Evolutionary conservation across 2,329 filamentous ascomycete species (phyloP).

Genomic region (Trichoderma sp.): DNA sequence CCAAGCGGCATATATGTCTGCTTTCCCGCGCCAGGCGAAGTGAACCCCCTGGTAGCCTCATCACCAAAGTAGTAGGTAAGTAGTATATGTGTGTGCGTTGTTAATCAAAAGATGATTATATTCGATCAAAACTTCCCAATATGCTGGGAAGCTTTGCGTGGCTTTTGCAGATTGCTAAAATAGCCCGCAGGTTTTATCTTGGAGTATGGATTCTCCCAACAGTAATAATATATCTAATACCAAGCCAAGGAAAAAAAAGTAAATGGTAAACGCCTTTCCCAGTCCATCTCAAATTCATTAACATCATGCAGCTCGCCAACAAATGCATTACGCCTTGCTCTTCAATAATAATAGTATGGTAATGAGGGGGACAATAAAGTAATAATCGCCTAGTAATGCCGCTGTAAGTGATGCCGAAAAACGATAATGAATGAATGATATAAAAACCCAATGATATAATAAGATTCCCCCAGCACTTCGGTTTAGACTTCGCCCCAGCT

Average conservation of each 20-base stretch:
- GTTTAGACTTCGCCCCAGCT: conserved; percentile 73
- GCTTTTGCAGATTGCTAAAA: neutral
- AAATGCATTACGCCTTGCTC: conserved; percentile 17
- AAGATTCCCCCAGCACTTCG: conserved; percentile 24
- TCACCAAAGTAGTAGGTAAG: neutral
- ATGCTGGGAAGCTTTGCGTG: neutral
- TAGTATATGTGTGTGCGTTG: neutral
- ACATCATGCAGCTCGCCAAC: conserved; percentile 15
- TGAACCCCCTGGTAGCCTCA: neutral
- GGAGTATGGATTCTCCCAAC: neutral
- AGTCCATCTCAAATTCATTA: conserved; percentile 4
- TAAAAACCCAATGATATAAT: neutral
- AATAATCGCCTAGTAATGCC: conserved; percentile 21
- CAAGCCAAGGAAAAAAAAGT: neutral
- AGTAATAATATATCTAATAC: neutral
- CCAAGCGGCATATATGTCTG: neutral
- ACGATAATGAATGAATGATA: neutral
- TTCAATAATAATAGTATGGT: neutral
- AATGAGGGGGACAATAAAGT: neutral
- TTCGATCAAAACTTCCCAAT: neutral
- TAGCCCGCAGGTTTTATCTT: neutral
- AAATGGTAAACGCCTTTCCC: neutral
- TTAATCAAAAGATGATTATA: conserved; percentile 3
- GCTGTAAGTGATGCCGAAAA: conserved; percentile 14
- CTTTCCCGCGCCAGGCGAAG: conserved; percentile 13